Conservation (phyloP, 2,329 filamentous ascomycete species). For the Mycogone perniciosa region DNA sequence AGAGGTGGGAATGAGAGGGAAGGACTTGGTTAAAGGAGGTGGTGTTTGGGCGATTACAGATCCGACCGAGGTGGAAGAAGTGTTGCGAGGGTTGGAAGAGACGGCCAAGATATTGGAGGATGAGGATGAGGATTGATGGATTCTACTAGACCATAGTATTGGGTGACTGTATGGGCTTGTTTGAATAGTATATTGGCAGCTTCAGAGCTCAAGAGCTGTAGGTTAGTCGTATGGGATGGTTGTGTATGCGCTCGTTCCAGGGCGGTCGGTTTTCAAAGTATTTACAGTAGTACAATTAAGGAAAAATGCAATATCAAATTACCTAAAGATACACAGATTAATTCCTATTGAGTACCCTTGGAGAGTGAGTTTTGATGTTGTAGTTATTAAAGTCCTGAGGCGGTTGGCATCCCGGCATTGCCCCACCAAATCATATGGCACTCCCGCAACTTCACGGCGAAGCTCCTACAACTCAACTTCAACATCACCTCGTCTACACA, state of each 20-base stretch:
- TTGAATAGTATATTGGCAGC: no score
- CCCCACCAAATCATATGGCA: background rate
- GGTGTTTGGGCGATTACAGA: constrained; percentile 90
- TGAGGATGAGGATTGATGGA: constrained; percentile 30
- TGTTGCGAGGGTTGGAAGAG: constrained; percentile 58
- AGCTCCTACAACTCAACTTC: constrained; percentile 8
- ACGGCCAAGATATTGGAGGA: constrained; percentile 50
- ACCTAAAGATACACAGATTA: no score
- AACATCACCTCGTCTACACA: constrained; percentile 8
- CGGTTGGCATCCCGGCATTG: background rate
- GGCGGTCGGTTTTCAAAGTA: no score
- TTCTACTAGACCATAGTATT: background rate
- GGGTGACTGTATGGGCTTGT: background rate
- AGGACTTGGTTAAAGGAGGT: constrained; percentile 75
- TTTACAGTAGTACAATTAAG: no score
- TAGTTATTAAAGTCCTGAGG: no score
- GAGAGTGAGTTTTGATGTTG: background rate
- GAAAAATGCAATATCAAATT: no score
- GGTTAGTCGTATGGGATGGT: no score
- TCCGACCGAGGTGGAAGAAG: constrained; percentile 67
- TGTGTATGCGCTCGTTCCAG: no score
- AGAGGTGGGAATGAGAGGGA: constrained; percentile 80
- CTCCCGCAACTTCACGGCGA: constrained; percentile 5
- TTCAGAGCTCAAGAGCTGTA: no score
- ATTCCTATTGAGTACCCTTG: no score